phyloP scores from a whole-genome alignment of 257 asterid genomes.

The Solanum boliviense region DNA sequence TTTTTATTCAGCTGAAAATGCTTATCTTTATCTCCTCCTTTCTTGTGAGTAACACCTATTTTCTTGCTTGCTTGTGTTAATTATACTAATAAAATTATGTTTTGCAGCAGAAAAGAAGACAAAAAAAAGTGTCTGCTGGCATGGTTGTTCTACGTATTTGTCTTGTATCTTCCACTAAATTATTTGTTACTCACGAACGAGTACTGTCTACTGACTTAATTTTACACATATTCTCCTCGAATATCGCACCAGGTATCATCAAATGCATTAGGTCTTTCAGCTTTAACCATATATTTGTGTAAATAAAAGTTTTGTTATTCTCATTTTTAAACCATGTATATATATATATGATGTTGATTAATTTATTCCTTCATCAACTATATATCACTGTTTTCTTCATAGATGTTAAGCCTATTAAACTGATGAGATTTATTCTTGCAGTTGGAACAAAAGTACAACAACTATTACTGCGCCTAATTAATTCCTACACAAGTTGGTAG shows the following conservation, averaged over 20 bases:
- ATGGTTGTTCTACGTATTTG: constrained; percentile 10
- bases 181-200: neutral
- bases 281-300: too few relatives aligned
- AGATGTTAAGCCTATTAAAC: neutral
- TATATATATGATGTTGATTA: too few relatives aligned
- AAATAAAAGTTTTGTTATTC: too few relatives aligned
- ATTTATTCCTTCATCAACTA: neutral
- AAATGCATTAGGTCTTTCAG: too few relatives aligned
- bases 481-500: neutral
- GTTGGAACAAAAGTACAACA: neutral
- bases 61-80: constrained; percentile 1
- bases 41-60: constrained; percentile 5
- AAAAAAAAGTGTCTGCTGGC: constrained; percentile 28
- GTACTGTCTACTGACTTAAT: too few relatives aligned
- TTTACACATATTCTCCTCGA: neutral
- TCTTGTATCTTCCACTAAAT: constrained; percentile 8
- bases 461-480: neutral
- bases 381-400: neutral
- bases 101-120: neutral
- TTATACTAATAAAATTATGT: neutral
- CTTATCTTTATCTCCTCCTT: neutral
- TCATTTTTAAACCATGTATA: too few relatives aligned
- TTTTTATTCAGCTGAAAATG: neutral
- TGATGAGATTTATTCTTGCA: constrained; percentile 1
- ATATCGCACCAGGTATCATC: too few relatives aligned